A percentile compares a stretch with the other conserved stretches of the same genome.
These are phyloP conservation scores for Alternaria infectoria DNA, from an alignment of 2,329 filamentous ascomycete genomes.

Conservation along the genomic window DNA sequence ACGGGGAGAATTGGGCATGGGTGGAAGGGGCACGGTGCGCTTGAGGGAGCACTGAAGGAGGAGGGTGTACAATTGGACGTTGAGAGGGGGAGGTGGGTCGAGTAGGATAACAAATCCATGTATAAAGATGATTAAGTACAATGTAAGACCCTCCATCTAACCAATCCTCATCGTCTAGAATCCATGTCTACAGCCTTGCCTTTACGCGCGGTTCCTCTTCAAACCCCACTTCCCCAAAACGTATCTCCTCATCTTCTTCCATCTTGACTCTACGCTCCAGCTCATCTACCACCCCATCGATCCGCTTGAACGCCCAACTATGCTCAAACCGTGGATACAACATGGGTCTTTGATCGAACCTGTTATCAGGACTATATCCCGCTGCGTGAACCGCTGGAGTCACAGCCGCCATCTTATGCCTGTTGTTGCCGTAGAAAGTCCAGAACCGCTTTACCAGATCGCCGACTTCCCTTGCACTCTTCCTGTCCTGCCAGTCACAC, in stretches of 20 bases:
- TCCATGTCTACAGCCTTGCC: background rate
- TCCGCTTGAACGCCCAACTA: slow-evolving; percentile 47
- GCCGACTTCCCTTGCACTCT: slow-evolving; percentile 51
- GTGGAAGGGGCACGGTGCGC: background rate
- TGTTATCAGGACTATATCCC: slow-evolving; percentile 63
- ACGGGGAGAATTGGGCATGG: background rate
- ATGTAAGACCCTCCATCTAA: background rate
- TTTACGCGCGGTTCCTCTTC: background rate
- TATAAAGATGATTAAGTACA: background rate
- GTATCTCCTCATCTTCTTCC: background rate
- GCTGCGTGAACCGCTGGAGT: slow-evolving; percentile 44
- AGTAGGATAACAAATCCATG: background rate
- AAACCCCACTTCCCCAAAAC: background rate
- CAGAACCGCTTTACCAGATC: slow-evolving; percentile 54
- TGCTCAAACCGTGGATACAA: slow-evolving; percentile 52
- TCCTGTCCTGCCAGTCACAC: slow-evolving; percentile 55
- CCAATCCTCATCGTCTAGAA: background rate
- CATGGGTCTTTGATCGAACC: slow-evolving; percentile 57
- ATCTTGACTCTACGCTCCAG: slow-evolving; percentile 21
- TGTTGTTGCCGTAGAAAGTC: slow-evolving; percentile 31
- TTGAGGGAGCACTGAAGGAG: background rate
- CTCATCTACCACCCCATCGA: slow-evolving; percentile 42
- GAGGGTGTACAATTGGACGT: background rate
- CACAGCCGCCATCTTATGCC: slow-evolving; percentile 35
- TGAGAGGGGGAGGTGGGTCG: background rate